Percentiles rank a stretch among this genome's conserved stretches.
These are phyloP conservation scores for Penicillium chermesinum DNA, from an alignment of 495 filamentous ascomycete species.

Conservation along the genomic window DNA sequence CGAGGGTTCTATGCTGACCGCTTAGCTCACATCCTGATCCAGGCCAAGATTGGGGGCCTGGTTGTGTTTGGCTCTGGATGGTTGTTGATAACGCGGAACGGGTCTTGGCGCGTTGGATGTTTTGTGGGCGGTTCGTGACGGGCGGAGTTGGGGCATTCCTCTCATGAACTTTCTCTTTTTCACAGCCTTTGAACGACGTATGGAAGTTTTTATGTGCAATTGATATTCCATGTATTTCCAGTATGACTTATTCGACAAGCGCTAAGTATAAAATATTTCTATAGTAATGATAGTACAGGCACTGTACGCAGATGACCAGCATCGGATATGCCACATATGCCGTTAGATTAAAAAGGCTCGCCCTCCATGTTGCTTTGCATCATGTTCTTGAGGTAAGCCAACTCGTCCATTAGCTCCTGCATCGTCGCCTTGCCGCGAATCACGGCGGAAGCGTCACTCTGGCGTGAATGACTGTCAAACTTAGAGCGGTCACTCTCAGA, in stretches of 20 bases:
- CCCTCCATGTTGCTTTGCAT: slow-evolving; percentile 38
- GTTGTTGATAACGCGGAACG: slow-evolving; percentile 23
- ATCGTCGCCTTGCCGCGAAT: slow-evolving; percentile 33
- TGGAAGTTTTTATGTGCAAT: not conserved
- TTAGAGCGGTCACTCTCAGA: slow-evolving; percentile 12
- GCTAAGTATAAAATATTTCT: not conserved
- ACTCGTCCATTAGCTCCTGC: slow-evolving; percentile 47
- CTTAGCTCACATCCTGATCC: slow-evolving; percentile 24
- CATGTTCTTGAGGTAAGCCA: slow-evolving; percentile 49
- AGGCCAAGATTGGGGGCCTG: slow-evolving; percentile 6
- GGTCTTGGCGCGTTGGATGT: slow-evolving; percentile 32
- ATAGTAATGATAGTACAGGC: not conserved
- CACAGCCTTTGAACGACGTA: not conserved
- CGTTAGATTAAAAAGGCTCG: slow-evolving; percentile 15
- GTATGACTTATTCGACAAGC: too few relatives aligned
- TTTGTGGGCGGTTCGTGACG: slow-evolving; percentile 3
- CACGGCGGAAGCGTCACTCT: slow-evolving; percentile 19
- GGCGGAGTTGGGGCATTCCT: not conserved
- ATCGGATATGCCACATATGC: slow-evolving; percentile 1
- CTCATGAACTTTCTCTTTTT: not conserved
- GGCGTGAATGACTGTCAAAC: slow-evolving; percentile 11
- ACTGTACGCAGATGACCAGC: slow-evolving; percentile 4
- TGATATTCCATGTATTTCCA: too few relatives aligned
- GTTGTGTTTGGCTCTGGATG: slow-evolving; percentile 7
- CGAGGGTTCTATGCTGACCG: not conserved